A percentile compares a stretch with the other conserved stretches of the same genome.
phyloP scores from a whole-genome alignment of 176 grass and related monocot species.

The Oryza punctata region DNA sequence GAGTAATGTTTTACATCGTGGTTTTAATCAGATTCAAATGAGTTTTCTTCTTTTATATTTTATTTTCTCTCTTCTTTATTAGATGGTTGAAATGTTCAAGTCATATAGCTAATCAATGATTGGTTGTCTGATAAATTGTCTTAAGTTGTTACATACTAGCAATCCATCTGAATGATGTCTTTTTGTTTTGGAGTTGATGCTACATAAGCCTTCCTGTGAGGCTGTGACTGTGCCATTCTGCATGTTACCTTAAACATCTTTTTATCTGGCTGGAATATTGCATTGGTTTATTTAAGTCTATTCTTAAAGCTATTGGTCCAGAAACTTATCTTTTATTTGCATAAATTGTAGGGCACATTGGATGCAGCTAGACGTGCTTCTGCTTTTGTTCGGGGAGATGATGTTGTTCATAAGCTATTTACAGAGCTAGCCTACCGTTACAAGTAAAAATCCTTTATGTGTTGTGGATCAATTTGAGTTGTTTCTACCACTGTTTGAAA shows the following conservation, averaged over 20 bases:
- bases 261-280: not conserved
- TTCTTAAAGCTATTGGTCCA: not conserved
- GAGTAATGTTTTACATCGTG: not conserved
- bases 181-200: not conserved
- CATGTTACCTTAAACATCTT: not conserved
- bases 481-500: not conserved
- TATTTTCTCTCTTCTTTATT: not conserved
- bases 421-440: slow-evolving; percentile 92
- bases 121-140: not conserved
- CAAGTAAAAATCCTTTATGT: slow-evolving; percentile 50
- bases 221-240: not conserved
- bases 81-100: not conserved
- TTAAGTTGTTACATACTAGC: not conserved
- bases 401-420: slow-evolving; percentile 94
- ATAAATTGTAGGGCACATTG: slow-evolving; percentile 64
- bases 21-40: too few species aligned
- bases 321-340: slow-evolving; percentile 14
- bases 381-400: slow-evolving; percentile 88
- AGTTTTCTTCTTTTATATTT: not conserved
- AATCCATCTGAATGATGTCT: not conserved
- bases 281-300: slow-evolving; percentile 1
- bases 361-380: slow-evolving; percentile 67
- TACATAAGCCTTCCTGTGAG: not conserved
- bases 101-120: not conserved
- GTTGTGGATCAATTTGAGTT: not conserved